Evolutionary conservation across 1,139 yeast genomes (phyloP), one percentile per base, ranked within the genome.

Genomic region (Debaryomyces singareniensis): DNA sequence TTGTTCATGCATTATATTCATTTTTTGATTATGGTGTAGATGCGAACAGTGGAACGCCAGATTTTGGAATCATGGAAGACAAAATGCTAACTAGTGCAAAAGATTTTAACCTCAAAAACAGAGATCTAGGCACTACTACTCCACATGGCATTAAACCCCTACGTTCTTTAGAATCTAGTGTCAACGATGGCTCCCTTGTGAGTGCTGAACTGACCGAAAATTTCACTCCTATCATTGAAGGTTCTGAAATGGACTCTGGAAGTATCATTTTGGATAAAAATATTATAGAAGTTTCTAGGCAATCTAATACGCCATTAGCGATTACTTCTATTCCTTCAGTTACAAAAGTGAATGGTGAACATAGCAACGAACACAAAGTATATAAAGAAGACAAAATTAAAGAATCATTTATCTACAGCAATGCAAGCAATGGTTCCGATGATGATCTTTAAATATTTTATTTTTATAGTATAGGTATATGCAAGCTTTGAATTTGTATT

Each of bases 1-100:
- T 14, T 13, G 23, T 15, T 16, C 43, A 45, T 27, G 71, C 71
- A 0, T 33, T 65, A 13, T 59, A 54, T 37, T 61, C 67, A 13
- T 65, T 67, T 37, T 66, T 67, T 36, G 70, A 65, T 40, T 66
- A 64, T 37, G 66, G 69, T 2, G 55, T 58, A 3, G 61, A 53
- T 7, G 39, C n/a, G n/a, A n/a, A n/a, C n/a, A n/a, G n/a, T n/a
- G n/a, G n/a, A n/a, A n/a, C n/a, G n/a, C n/a, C n/a, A n/a, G n/a
- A n/a, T n/a, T n/a, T n/a, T n/a, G n/a, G n/a, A n/a, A n/a, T n/a
- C n/a, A n/a, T n/a, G n/a, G n/a, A n/a, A n/a, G n/a, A n/a, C n/a
- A n/a, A n/a, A n/a, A n/a, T n/a, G 9, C 21, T 18, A 7, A 18
- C 7, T 7, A 18, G 9, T 18, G n/a, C 21, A 18, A 18, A 18